A percentile compares a stretch with the other conserved stretches of the same genome.
phyloP scores from a whole-genome alignment of 495 filamentous ascomycete genomes.

The Lophiotrema nucula region DNA sequence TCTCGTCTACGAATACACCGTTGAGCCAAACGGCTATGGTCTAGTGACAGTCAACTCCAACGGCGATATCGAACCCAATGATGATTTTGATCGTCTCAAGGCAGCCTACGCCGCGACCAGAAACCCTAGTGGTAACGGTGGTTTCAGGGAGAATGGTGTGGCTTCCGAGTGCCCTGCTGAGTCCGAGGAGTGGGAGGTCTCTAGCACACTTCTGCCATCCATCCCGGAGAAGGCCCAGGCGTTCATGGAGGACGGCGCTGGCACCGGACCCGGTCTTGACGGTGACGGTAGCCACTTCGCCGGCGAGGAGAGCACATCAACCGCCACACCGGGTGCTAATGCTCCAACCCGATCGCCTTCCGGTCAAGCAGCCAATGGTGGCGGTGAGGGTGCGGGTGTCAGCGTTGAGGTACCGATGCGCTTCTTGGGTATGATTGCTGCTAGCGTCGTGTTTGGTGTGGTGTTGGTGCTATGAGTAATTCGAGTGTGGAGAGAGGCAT shows the following conservation, averaged over 20 bases:
- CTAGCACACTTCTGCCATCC: conserved; percentile 57
- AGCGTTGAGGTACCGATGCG: conserved; percentile 10
- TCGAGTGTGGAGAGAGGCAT: neutral
- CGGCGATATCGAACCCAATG: conserved; percentile 21
- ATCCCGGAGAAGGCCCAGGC: conserved; percentile 68
- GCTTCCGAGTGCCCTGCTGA: conserved; percentile 68
- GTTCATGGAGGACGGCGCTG: conserved; percentile 69
- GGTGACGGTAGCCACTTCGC: conserved; percentile 69
- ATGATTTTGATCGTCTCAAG: conserved; percentile 68
- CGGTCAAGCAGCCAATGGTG: conserved; percentile 8
- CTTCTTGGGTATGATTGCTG: conserved; percentile 17
- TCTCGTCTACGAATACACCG: conserved; percentile 89
- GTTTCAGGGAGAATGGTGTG: conserved; percentile 66
- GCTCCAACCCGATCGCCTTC: conserved; percentile 45
- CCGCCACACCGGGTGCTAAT: conserved; percentile 60
- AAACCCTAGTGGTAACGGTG: conserved; percentile 70
- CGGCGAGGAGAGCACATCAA: conserved; percentile 57
- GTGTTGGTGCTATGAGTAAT: conserved; percentile 9
- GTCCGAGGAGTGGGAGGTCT: conserved; percentile 72
- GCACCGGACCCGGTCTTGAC: conserved; percentile 62
- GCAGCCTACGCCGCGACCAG: conserved; percentile 59
- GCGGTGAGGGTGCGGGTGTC: neutral
- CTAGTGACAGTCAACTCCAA: conserved; percentile 49
- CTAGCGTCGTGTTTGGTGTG: conserved; percentile 11
- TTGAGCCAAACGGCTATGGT: conserved; percentile 71